These are phyloP conservation scores for Penicillium lagena DNA, from an alignment of 495 filamentous ascomycete genomes.

Conservation along the genomic window DNA sequence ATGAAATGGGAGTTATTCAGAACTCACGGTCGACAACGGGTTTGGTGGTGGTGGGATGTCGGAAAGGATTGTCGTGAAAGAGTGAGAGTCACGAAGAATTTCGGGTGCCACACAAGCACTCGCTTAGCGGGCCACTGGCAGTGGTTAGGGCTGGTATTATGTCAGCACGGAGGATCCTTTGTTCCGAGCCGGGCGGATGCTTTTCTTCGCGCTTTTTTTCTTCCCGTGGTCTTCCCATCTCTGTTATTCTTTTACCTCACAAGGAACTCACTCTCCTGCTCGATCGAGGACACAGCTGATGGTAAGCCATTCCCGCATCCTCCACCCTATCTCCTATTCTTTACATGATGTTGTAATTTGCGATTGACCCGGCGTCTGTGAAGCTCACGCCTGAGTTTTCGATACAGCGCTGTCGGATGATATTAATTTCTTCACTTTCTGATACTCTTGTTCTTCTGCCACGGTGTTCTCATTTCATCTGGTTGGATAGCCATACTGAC, in stretches of 20 bases:
- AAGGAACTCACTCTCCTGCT: too few relatives aligned
- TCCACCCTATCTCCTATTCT: conserved; percentile 1
- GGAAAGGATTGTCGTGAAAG: conserved; percentile 41
- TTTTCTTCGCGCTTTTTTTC: conserved; percentile 19
- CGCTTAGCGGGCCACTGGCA: conserved; percentile 25
- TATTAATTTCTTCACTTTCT: conserved; percentile 99
- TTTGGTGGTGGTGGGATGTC: conserved; percentile 26
- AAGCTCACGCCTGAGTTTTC: conserved; percentile 78
- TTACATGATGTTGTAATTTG: conserved; percentile 95
- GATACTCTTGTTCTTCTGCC: conserved; percentile 35
- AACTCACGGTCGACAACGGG: conserved; percentile 45
- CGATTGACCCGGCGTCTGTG: conserved; percentile 82
- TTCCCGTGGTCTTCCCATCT: not conserved
- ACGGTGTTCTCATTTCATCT: conserved; percentile 10
- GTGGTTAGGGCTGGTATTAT: conserved; percentile 32
- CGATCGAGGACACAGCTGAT: not conserved
- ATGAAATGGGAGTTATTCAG: too few relatives aligned
- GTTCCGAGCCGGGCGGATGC: conserved; percentile 14
- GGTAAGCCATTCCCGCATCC: conserved; percentile 18
- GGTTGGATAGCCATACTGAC: conserved; percentile 19
- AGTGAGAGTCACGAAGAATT: conserved; percentile 42
- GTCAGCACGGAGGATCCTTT: conserved; percentile 11
- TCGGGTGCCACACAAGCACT: conserved; percentile 35
- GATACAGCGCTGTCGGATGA: conserved; percentile 69
- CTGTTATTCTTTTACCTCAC: not conserved